Evolutionary conservation across 1,139 yeast species (phyloP).

Genomic region (Yamadazyma dendronema): DNA sequence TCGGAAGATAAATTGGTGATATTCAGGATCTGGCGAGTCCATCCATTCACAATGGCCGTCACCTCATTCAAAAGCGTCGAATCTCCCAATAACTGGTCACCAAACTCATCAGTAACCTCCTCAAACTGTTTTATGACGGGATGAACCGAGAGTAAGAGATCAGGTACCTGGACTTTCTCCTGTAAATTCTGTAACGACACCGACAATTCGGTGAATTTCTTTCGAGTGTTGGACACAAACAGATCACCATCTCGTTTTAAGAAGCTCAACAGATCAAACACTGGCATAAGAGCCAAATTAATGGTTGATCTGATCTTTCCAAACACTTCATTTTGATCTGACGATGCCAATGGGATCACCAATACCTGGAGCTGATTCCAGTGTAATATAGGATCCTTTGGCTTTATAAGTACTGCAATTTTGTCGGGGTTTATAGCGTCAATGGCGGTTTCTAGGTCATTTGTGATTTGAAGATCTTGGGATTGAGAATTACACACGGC

Average conservation of each 20-base stretch:
- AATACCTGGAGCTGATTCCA: conserved; percentile 9
- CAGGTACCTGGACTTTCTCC: conserved; percentile 68
- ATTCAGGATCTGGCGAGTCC: conserved; percentile 67
- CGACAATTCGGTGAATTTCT: conserved; percentile 68
- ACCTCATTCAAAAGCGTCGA: conserved; percentile 60
- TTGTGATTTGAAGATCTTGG: conserved; percentile 2
- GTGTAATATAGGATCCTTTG: conserved; percentile 10
- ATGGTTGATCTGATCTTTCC: conserved; percentile 61
- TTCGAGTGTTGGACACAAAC: conserved; percentile 44
- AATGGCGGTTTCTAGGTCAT: conserved; percentile 2
- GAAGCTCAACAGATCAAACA: conserved; percentile 27
- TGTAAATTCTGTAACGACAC: conserved; percentile 67
- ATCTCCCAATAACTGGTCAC: conserved; percentile 42
- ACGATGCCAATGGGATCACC: conserved; percentile 10
- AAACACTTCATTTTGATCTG: conserved; percentile 30
- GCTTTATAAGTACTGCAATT: conserved; percentile 11
- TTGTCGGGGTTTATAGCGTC: neutral
- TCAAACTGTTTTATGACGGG: conserved; percentile 42
- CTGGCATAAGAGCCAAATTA: conserved; percentile 42
- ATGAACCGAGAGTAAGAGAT: conserved; percentile 53
- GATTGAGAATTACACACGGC: conserved; percentile 1
- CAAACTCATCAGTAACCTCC: conserved; percentile 22
- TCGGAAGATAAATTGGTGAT: conserved; percentile 43
- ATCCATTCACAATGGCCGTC: conserved; percentile 64
- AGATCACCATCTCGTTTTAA: conserved; percentile 12